phyloP scores from a whole-genome alignment of 306 rosid species.

The Quillaja saponaria region DNA sequence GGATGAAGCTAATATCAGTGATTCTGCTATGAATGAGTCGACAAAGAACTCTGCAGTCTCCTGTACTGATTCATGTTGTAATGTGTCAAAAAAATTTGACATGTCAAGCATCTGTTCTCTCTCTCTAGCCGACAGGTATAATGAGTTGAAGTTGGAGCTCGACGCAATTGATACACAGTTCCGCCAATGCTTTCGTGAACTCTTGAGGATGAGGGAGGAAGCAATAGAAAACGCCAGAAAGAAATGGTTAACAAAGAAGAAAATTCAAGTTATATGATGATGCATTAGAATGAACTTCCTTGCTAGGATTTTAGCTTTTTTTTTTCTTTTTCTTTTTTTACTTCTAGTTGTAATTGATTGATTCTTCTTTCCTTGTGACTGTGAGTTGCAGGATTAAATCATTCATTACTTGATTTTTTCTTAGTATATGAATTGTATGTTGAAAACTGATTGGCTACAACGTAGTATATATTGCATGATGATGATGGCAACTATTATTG shows the following conservation, averaged over 20 bases:
- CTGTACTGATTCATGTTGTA: slow-evolving; percentile 28
- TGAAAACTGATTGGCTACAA: too few species aligned
- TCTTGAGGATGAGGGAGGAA: slow-evolving; percentile 64
- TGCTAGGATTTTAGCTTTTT: neutral
- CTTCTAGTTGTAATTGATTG: too few species aligned
- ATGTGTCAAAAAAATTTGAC: slow-evolving; percentile 34
- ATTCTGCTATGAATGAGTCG: slow-evolving; percentile 35
- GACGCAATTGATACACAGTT: slow-evolving; percentile 61
- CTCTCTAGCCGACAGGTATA: slow-evolving; percentile 35
- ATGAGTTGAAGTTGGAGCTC: slow-evolving; percentile 63
- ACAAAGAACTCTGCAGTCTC: slow-evolving; percentile 40
- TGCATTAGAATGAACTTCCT: slow-evolving; percentile 13
- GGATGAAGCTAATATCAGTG: slow-evolving; percentile 26
- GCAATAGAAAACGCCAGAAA: slow-evolving; percentile 59
- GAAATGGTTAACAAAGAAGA: slow-evolving; percentile 68
- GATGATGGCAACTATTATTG: too few species aligned
- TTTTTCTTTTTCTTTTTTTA: slow-evolving; percentile 18
- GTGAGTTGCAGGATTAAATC: too few species aligned
- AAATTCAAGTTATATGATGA: slow-evolving; percentile 39
- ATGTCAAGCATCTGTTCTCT: slow-evolving; percentile 45
- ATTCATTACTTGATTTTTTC: too few species aligned
- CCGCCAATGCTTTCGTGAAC: slow-evolving; percentile 51
- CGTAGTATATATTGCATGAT: too few species aligned
- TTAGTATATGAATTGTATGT: too few species aligned
- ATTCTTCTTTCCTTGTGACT: too few species aligned